phyloP scores from a whole-genome alignment of 306 rosid genomes.

The Clitoria ternatea region DNA sequence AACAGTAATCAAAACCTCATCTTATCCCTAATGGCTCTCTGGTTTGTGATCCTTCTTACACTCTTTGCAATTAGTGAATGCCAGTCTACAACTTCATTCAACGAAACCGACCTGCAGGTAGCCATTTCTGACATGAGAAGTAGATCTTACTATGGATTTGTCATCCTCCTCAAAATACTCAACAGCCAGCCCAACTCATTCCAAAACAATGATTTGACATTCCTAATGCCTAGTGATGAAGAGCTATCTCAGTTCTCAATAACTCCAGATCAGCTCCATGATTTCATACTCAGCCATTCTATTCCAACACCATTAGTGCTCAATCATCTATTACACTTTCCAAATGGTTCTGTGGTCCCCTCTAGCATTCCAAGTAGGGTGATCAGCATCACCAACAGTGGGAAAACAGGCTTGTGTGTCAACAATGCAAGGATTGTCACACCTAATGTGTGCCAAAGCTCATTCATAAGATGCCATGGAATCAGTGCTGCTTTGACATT shows the following conservation, averaged over 20 bases:
- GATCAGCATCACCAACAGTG: slow-evolving; percentile 44
- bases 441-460: slow-evolving; percentile 45
- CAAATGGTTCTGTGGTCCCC: slow-evolving; percentile 60
- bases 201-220: slow-evolving; percentile 37
- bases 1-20: background rate
- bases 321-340: slow-evolving; percentile 41
- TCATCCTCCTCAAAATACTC: slow-evolving; percentile 51
- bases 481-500: slow-evolving; percentile 40
- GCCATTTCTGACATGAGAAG: slow-evolving; percentile 56
- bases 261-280: slow-evolving; percentile 27
- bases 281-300: slow-evolving; percentile 49
- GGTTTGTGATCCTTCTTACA: slow-evolving; percentile 41
- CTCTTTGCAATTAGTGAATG: slow-evolving; percentile 32
- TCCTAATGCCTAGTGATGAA: slow-evolving; percentile 53
- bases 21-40: slow-evolving; percentile 36
- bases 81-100: slow-evolving; percentile 24
- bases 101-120: slow-evolving; percentile 46
- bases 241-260: slow-evolving; percentile 43
- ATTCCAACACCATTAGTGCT: slow-evolving; percentile 44
- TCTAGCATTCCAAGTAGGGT: slow-evolving; percentile 40
- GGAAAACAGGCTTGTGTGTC: slow-evolving; percentile 35
- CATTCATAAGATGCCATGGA: slow-evolving; percentile 50
- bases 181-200: slow-evolving; percentile 38
- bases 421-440: slow-evolving; percentile 51
- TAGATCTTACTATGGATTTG: slow-evolving; percentile 53